A percentile compares a stretch with the other conserved stretches of the same genome.
These are phyloP conservation scores for Suhomyces sp. DNA, from an alignment of 805 yeast genomes.

Conservation along the genomic window DNA sequence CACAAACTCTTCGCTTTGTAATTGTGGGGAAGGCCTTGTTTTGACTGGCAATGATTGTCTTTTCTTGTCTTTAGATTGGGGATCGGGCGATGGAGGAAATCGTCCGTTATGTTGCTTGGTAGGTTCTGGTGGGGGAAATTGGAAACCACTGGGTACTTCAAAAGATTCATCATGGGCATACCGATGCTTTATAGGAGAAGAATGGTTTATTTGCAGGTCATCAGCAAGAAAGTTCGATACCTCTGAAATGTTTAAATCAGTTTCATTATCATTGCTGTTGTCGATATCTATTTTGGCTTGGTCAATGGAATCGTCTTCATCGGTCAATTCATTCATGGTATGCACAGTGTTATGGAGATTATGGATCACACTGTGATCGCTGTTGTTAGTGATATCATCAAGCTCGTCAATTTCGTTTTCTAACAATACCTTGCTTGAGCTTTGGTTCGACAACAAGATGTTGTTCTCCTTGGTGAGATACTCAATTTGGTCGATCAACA, in stretches of 20 bases:
- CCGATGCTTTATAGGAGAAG: slow-evolving; percentile 25
- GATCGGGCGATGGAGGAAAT: slow-evolving; percentile 37
- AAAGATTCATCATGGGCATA: slow-evolving; percentile 15
- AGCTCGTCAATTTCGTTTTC: slow-evolving; percentile 6
- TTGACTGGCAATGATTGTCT: slow-evolving; percentile 37
- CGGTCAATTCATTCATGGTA: slow-evolving; percentile 22
- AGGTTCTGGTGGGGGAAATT: slow-evolving; percentile 22
- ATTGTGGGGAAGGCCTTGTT: slow-evolving; percentile 19
- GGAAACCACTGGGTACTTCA: slow-evolving; percentile 20
- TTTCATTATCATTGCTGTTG: not conserved
- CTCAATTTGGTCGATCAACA: slow-evolving; percentile 55
- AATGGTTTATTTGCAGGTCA: slow-evolving; percentile 19
- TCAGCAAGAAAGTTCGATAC: slow-evolving; percentile 23
- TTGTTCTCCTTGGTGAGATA: slow-evolving; percentile 39
- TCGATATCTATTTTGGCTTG: slow-evolving; percentile 6
- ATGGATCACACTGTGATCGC: slow-evolving; percentile 4
- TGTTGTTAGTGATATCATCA: slow-evolving; percentile 1
- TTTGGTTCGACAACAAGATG: slow-evolving; percentile 8
- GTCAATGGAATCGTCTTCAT: slow-evolving; percentile 12
- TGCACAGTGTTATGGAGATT: slow-evolving; percentile 12
- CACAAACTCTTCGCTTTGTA: slow-evolving; percentile 34
- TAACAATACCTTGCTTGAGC: slow-evolving; percentile 7
- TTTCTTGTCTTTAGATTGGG: slow-evolving; percentile 22
- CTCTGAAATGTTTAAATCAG: slow-evolving; percentile 13
- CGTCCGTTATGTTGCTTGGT: slow-evolving; percentile 6